Conservation (phyloP, 2,329 filamentous ascomycete species). For the Lecanosticta acicola region DNA sequence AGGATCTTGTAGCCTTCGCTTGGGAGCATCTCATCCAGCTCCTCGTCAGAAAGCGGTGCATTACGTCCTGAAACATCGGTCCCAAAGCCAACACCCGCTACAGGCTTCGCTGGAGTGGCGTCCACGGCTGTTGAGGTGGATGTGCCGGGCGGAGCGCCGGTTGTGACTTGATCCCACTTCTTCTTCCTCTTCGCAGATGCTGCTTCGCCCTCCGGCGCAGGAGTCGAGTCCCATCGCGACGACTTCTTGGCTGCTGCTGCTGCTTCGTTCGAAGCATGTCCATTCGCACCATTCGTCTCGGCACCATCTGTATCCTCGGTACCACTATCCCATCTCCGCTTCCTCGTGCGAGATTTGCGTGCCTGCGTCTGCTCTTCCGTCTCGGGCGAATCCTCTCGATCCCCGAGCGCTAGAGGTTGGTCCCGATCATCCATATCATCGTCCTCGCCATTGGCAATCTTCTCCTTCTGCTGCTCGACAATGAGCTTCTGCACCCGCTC, state of each 20-base stretch:
- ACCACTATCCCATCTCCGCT: slow-evolving; percentile 44
- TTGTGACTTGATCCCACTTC: slow-evolving; percentile 86
- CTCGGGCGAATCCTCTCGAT: slow-evolving; percentile 36
- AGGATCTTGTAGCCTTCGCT: slow-evolving; percentile 89
- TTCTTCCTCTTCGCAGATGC: slow-evolving; percentile 67
- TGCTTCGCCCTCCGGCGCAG: slow-evolving; percentile 46
- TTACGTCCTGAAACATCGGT: slow-evolving; percentile 76
- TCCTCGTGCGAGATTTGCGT: slow-evolving; percentile 92
- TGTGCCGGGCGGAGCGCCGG: slow-evolving; percentile 58
- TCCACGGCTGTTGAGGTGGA: slow-evolving; percentile 64
- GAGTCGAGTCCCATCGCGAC: slow-evolving; percentile 81
- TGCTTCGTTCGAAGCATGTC: slow-evolving; percentile 20
- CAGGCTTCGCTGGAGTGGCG: slow-evolving; percentile 44
- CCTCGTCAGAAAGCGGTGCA: slow-evolving; percentile 81
- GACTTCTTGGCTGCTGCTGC: slow-evolving; percentile 49
- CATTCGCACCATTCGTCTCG: slow-evolving; percentile 12
- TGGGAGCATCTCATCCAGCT: slow-evolving; percentile 85
- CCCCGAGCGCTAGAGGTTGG: slow-evolving; percentile 67
- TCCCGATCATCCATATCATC: slow-evolving; percentile 55
- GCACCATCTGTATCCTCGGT: slow-evolving; percentile 34
- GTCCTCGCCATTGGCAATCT: slow-evolving; percentile 64
- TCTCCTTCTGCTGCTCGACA: slow-evolving; percentile 64
- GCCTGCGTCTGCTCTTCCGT: slow-evolving; percentile 57
- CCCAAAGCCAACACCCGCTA: slow-evolving; percentile 60
- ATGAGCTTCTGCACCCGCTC: slow-evolving; percentile 77